These are phyloP conservation scores for Cercospora brassicicola DNA, from an alignment of 2,329 filamentous ascomycete species.

Conservation along the genomic window DNA sequence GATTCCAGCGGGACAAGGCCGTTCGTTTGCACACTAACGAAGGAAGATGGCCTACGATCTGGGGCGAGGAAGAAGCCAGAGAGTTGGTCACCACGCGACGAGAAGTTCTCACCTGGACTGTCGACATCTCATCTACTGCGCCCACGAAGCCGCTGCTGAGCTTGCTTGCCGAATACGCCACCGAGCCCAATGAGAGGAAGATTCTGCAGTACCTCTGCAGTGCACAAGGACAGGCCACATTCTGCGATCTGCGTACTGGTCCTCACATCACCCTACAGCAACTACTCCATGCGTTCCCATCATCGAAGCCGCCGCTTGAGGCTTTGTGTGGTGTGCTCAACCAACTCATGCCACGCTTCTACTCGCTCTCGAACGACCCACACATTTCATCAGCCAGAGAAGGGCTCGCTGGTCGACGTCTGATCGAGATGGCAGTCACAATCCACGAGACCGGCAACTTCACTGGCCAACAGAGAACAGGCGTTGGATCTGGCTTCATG, in stretches of 20 bases:
- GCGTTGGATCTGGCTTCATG: constrained; percentile 89
- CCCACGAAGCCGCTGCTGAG: constrained; percentile 86
- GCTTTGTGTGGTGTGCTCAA: constrained; percentile 76
- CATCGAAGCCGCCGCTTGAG: constrained; percentile 82
- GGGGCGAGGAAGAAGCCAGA: constrained; percentile 84
- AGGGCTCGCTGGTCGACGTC: constrained; percentile 69
- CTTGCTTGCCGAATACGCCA: constrained; percentile 79
- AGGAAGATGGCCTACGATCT: constrained; percentile 95
- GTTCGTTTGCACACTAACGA: constrained; percentile 74
- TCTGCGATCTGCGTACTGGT: constrained; percentile 89
- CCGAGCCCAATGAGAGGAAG: constrained; percentile 80
- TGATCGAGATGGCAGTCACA: constrained; percentile 95
- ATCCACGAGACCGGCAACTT: constrained; percentile 86
- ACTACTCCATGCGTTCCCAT: constrained; percentile 87
- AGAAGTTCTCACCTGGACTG: constrained; percentile 93
- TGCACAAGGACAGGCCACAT: constrained; percentile 84
- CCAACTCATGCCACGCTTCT: constrained; percentile 95
- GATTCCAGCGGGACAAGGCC: constrained; percentile 79
- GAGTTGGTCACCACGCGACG: constrained; percentile 86
- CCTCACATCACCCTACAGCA: constrained; percentile 81
- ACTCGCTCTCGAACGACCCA: constrained; percentile 95
- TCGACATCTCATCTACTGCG: constrained; percentile 87
- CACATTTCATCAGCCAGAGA: constrained; percentile 71
- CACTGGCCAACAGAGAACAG: constrained; percentile 66
- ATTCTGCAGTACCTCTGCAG: constrained; percentile 83